phyloP scores from a whole-genome alignment of 768 basidiomycete genomes.

The Arthromyces matolae region DNA sequence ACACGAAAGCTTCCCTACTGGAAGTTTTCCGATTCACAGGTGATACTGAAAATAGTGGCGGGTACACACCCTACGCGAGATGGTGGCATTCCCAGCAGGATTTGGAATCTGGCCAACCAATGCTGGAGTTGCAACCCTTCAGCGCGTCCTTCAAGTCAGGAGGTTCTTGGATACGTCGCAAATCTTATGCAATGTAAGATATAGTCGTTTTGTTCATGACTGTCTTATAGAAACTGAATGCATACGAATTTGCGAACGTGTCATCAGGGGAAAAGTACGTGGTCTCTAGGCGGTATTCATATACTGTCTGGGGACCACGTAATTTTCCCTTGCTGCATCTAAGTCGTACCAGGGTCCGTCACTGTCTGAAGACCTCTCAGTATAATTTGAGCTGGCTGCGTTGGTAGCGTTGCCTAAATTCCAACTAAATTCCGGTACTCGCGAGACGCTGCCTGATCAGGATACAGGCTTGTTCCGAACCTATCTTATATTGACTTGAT shows the following conservation, averaged over 20 bases:
- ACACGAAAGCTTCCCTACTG: constrained; percentile 1
- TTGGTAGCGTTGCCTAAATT: no score
- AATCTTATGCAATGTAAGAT: constrained; percentile 2
- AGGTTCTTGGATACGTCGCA: neutral
- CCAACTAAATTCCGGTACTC: no score
- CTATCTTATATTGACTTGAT: no score
- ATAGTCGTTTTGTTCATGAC: neutral
- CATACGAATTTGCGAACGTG: constrained; percentile 3
- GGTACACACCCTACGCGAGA: constrained; percentile 2
- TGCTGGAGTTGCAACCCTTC: constrained; percentile 2
- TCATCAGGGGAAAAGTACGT: constrained; percentile 13
- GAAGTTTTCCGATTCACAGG: neutral
- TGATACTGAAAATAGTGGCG: neutral
- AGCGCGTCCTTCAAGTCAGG: neutral
- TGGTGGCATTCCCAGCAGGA: neutral
- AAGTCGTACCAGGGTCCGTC: constrained; percentile 7
- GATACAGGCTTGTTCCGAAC: no score
- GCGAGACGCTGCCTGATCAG: no score
- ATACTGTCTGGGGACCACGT: constrained; percentile 6
- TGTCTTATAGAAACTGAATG: neutral
- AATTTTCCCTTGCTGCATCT: constrained; percentile 15
- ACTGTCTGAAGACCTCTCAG: no score
- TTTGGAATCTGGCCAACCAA: constrained; percentile 2
- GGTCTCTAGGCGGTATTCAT: neutral
- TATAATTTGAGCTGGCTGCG: no score